Evolutionary conservation across 1,284 basidiomycete species (phyloP).

Genomic region (Cystobasidiaceae sp.): DNA sequence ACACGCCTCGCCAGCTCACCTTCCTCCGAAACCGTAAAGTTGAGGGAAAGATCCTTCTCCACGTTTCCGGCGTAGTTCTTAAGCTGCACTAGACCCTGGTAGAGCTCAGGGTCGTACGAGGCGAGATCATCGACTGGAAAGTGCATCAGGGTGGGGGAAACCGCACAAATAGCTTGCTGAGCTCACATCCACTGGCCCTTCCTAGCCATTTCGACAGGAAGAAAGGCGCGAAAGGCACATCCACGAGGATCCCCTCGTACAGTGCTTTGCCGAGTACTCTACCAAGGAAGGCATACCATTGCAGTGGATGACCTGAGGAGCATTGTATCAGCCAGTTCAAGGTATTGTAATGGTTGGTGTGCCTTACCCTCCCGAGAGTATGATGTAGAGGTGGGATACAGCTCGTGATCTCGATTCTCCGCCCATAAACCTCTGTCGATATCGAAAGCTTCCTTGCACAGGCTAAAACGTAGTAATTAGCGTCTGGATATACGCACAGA

Average conservation of each 20-base stretch:
- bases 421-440: slow-evolving; percentile 91
- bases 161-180: background rate
- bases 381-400: slow-evolving; percentile 88
- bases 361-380: slow-evolving; percentile 75
- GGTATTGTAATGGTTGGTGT: background rate
- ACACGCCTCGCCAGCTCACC: slow-evolving; percentile 51
- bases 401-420: slow-evolving; percentile 78
- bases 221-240: slow-evolving; percentile 91
- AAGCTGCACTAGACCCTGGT: slow-evolving; percentile 83
- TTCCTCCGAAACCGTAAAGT: slow-evolving; percentile 83
- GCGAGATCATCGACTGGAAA: slow-evolving; percentile 69
- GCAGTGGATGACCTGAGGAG: slow-evolving; percentile 64
- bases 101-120: slow-evolving; percentile 86
- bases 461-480: slow-evolving; percentile 47
- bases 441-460: slow-evolving; percentile 91
- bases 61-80: slow-evolving; percentile 86
- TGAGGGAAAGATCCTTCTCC: slow-evolving; percentile 79
- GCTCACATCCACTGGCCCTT: slow-evolving; percentile 63
- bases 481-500: background rate
- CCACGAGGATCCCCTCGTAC: slow-evolving; percentile 94
- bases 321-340: slow-evolving; percentile 5
- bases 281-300: slow-evolving; percentile 94
- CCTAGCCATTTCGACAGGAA: slow-evolving; percentile 90
- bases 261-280: slow-evolving; percentile 90
- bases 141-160: background rate